Evolutionary conservation across 257 asterid species (phyloP).

Genomic region (Datura wrightii): DNA sequence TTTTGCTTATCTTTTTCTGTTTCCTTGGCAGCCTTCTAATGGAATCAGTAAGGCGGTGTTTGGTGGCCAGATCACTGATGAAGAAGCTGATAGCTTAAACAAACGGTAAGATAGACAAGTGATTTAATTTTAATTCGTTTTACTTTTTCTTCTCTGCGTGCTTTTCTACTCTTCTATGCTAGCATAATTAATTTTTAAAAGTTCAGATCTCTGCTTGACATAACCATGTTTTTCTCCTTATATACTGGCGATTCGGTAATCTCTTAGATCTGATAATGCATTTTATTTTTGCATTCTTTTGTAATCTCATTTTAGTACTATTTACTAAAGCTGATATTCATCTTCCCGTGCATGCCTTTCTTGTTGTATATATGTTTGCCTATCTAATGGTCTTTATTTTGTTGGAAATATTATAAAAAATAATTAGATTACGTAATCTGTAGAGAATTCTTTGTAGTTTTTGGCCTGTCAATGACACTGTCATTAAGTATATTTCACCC

Average conservation of each 20-base stretch:
- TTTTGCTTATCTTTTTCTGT: background rate
- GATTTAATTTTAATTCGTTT: background rate
- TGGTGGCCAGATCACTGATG: conserved; percentile 90
- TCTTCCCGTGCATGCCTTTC: conserved; percentile 5
- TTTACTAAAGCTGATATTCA: background rate
- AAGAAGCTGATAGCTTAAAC: conserved; percentile 88
- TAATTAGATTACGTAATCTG: no score
- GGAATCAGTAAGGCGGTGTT: conserved; percentile 79
- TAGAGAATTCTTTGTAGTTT: no score
- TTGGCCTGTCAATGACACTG: no score
- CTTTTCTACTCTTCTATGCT: no score
- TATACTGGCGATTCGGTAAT: background rate
- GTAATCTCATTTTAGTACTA: background rate
- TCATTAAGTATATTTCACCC: no score
- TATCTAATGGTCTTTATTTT: background rate
- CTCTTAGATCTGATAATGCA: background rate
- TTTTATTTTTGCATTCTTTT: background rate
- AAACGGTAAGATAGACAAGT: conserved; percentile 50
- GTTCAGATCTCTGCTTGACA: background rate
- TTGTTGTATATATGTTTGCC: background rate
- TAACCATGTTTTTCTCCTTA: background rate
- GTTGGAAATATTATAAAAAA: no score
- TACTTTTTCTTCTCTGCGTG: no score
- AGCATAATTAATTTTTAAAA: no score
- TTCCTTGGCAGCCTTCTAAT: conserved; percentile 60